A percentile compares a stretch with the other conserved stretches of the same genome.
Conservation (phyloP, 352 stramenopile genomes). For the Globisporangium radiosum region DNA sequence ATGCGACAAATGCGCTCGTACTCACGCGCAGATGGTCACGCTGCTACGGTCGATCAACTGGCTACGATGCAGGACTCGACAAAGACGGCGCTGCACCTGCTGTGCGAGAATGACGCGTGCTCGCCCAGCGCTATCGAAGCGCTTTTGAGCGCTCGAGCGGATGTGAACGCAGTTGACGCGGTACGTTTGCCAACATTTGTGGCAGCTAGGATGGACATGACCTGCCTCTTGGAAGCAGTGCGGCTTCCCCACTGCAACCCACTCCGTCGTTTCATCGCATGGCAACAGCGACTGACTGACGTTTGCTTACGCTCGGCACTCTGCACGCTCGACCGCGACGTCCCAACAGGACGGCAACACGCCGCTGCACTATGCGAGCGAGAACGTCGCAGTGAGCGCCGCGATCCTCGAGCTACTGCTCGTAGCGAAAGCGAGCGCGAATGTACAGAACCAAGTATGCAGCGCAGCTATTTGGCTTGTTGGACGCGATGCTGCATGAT, state of each 20-base stretch:
- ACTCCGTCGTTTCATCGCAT: not conserved
- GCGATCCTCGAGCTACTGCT: constrained; percentile 36
- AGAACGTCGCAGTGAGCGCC: constrained; percentile 37
- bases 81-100: constrained; percentile 59
- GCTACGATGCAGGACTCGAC: constrained; percentile 25
- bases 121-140: constrained; percentile 23
- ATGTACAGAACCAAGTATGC: constrained; percentile 61
- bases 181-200: constrained; percentile 10
- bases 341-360: constrained; percentile 47
- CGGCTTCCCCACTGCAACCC: not conserved
- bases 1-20: not conserved
- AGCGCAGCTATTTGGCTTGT: constrained; percentile 4
- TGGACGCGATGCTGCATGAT: not conserved
- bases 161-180: constrained; percentile 42
- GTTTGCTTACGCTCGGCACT: not conserved
- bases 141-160: constrained; percentile 33
- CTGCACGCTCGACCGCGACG: not conserved
- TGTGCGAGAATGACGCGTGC: constrained; percentile 67
- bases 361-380: constrained; percentile 52
- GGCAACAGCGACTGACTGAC: not conserved
- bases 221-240: too few species aligned
- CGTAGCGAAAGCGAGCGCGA: constrained; percentile 33
- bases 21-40: not conserved
- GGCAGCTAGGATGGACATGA: too few species aligned
- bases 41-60: not conserved